Evolutionary conservation across 192 early-diverging fungal species (phyloP).

Genomic region (Coemansia sp.): DNA sequence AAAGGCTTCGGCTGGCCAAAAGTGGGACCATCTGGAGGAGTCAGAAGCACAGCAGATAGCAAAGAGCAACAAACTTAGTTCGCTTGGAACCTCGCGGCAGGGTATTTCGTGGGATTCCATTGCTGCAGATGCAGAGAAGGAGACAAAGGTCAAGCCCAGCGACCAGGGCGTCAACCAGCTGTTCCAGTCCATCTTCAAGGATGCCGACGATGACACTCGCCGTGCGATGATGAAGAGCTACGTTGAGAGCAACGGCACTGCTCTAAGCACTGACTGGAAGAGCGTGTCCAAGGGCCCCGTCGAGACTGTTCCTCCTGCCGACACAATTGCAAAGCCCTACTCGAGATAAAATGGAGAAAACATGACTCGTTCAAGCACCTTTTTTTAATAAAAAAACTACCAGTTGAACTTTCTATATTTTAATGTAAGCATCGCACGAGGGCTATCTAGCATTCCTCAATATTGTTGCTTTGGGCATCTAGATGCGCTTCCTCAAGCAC

Average conservation of each 20-base stretch:
- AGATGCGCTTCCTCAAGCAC: too few species aligned
- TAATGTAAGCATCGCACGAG: too few species aligned
- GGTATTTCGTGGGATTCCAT: slow-evolving; percentile 85
- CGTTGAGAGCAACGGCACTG: slow-evolving; percentile 92
- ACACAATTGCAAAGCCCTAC: slow-evolving; percentile 84
- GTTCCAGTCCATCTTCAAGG: slow-evolving; percentile 91
- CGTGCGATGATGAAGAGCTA: slow-evolving; percentile 99
- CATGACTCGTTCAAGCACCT: too few species aligned
- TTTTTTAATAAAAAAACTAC: not conserved
- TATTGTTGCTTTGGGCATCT: too few species aligned
- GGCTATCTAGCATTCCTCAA: too few species aligned
- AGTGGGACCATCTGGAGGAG: slow-evolving; percentile 77
- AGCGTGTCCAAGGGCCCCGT: slow-evolving; percentile 84
- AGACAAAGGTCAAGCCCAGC: slow-evolving; percentile 80
- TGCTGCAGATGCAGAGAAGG: slow-evolving; percentile 70
- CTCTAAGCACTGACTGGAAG: slow-evolving; percentile 92
- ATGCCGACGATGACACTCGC: slow-evolving; percentile 82
- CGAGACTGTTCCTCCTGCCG: slow-evolving; percentile 88
- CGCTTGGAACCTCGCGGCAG: slow-evolving; percentile 58
- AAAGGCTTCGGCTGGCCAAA: slow-evolving; percentile 72
- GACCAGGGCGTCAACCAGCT: slow-evolving; percentile 87
- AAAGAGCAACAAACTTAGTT: slow-evolving; percentile 39
- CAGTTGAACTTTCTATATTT: too few species aligned
- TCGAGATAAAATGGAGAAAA: slow-evolving; percentile 7
- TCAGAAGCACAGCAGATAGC: slow-evolving; percentile 46